Conservation (phyloP, 305 asterid species). For the Fraxinus ornus region DNA sequence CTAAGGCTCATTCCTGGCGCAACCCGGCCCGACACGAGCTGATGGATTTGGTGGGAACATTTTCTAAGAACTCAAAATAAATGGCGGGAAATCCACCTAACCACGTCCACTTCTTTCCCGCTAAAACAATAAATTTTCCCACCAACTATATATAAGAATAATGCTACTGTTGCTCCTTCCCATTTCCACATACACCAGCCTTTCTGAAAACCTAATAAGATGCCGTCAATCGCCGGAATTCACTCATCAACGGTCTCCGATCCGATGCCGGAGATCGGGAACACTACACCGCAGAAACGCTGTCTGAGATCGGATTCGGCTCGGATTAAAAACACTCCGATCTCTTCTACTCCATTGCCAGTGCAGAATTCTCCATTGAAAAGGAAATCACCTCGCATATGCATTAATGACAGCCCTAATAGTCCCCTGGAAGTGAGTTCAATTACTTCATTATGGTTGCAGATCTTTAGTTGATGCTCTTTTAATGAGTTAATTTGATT, state of each 20-base stretch:
- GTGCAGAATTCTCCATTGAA: conserved; percentile 37
- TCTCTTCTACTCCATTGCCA: conserved; percentile 30
- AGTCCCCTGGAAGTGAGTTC: conserved; percentile 38
- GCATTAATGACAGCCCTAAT: conserved; percentile 45
- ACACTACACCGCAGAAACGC: conserved; percentile 49
- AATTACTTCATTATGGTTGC: background rate
- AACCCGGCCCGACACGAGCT: background rate
- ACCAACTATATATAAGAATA: background rate
- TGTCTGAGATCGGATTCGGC: conserved; percentile 51
- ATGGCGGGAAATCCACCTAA: conserved; percentile 37
- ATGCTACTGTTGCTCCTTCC: background rate
- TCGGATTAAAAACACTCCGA: background rate
- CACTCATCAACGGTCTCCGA: conserved; percentile 31
- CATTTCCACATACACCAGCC: background rate
- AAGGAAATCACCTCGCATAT: conserved; percentile 62
- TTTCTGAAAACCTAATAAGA: conserved; percentile 21
- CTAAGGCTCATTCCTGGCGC: background rate
- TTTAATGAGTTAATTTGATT: background rate
- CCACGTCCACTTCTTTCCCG: conserved; percentile 34
- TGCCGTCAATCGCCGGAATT: conserved; percentile 60
- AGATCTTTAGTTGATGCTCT: background rate
- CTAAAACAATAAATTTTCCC: conserved; percentile 22
- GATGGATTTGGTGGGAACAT: background rate
- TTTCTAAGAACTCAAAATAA: background rate
- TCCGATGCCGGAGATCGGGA: conserved; percentile 27